Evolutionary conservation across 2,329 filamentous ascomycete species (phyloP), one percentile per base, ranked within the genome.

Genomic region (Fusarium siculi): DNA sequence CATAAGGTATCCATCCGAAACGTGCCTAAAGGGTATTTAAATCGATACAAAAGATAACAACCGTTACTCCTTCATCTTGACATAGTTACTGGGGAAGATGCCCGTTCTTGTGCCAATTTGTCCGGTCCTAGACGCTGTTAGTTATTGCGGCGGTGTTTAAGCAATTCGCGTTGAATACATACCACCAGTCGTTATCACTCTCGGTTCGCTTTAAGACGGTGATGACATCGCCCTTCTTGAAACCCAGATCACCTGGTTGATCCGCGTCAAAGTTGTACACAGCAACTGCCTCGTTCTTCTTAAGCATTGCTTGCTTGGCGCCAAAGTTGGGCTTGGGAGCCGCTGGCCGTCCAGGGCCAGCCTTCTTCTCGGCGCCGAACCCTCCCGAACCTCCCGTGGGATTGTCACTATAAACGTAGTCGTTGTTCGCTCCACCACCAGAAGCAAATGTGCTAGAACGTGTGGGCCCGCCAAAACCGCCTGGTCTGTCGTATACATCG

Each of bases 211-310:
- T 98, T 64, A 97, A 82, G 65, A 99, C 95, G 2, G 95, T 98
- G 74, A 99, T 98, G 63, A 98, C 83, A 36, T 99, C 96, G 25
- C 96, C 96, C 87, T 99, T 99, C 85, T 97, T 97, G 84, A 99
- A 99, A 0, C 92, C 94, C 63, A 98, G 82, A 81, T 99, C 96
- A 9, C 96, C 96, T 1, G 94, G 91, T 82, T 98, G 95, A 78
- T 97, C 96, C 1, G 95, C 92, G 72, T 98, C 96, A 80, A 99
- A 99, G 5, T 93, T 97, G 83, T 93, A 98, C 70, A 98, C 87
- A 5, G 96, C 96, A 25, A 98, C 87, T 0, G 95, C 96, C 83
- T 98, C 94, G 75, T 98, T 95, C 75, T 89, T 87, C 80, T 87
- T 89, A 67, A 91, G 79, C 68, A 85, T 70, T 54, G 88, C 84